Percentiles rank a stretch among this genome's conserved stretches.
phyloP scores from a whole-genome alignment of 1,284 basidiomycete species.

The Lignosus rhinocerotis region DNA sequence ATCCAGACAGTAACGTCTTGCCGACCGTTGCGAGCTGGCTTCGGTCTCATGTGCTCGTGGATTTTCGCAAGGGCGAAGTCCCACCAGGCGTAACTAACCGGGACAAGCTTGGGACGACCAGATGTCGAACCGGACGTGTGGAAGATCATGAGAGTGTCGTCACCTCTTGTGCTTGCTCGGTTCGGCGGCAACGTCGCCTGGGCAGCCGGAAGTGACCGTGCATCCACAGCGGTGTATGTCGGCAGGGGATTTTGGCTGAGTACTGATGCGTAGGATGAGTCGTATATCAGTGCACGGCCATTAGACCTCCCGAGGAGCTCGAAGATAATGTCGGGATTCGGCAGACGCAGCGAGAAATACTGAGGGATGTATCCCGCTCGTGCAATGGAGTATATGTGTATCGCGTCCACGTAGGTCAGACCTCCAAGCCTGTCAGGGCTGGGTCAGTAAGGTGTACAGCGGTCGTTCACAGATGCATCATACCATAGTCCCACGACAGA shows the following conservation, averaged over 20 bases:
- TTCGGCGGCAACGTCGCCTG: slow-evolving; percentile 45
- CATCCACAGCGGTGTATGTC: slow-evolving; percentile 44
- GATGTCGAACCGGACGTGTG: slow-evolving; percentile 77
- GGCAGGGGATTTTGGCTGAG: slow-evolving; percentile 47
- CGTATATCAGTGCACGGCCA: slow-evolving; percentile 62
- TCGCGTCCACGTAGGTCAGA: slow-evolving; percentile 63
- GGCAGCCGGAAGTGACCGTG: slow-evolving; percentile 38
- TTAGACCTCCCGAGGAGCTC: slow-evolving; percentile 59
- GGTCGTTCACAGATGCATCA: slow-evolving; percentile 20
- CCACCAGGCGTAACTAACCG: slow-evolving; percentile 51
- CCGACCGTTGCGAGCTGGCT: slow-evolving; percentile 28
- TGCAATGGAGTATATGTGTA: slow-evolving; percentile 71
- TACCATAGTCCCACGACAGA: slow-evolving; percentile 72
- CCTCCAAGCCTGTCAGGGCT: slow-evolving; percentile 56
- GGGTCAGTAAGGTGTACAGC: slow-evolving; percentile 13
- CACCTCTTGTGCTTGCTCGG: slow-evolving; percentile 36
- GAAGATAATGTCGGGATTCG: slow-evolving; percentile 65
- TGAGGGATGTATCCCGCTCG: slow-evolving; percentile 74
- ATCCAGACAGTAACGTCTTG: slow-evolving; percentile 57
- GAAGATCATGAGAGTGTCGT: slow-evolving; percentile 63
- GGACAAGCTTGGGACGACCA: slow-evolving; percentile 72
- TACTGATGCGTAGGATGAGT: slow-evolving; percentile 44
- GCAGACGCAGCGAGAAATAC: slow-evolving; percentile 68
- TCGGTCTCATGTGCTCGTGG: slow-evolving; percentile 24
- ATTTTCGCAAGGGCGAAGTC: slow-evolving; percentile 30